Base-by-base conservation (phyloP, 208 protist genomes). In the Blastocrithidia nonstop region DNA sequence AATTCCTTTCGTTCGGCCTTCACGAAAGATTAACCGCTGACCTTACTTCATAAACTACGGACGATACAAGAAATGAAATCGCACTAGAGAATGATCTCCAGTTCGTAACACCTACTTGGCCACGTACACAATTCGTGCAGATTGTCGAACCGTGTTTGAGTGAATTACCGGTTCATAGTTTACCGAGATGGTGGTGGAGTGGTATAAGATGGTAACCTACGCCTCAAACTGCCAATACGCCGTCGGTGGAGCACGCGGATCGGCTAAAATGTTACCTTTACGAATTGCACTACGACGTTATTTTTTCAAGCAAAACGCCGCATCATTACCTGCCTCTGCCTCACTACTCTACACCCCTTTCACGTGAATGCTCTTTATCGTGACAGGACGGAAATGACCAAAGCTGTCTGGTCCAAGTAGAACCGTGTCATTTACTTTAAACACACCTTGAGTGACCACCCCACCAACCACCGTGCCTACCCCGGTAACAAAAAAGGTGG, bases 111-210 rank as follows among this genome's bases (percentile, higher is more conserved):
- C 58, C 28, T 95, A 88, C 33, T 79, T 71, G 37, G 82, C 87
- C 3, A 96, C 71, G 35, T 76, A 78, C 19, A 71, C 84, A 33
- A 94, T 90, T 22, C 72, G 71, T 1, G 82, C 85, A 1, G 82
- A 83, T 60, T 94, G 86, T 29, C 84, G 71, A 33, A 96, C 73
- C 2, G 90, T 94, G 1, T 62, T 67, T 17, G 69, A 96, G 69
- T 99, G 96, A 21, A 99, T 92, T 20, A 98, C 89, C 5, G 94
- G 88, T 59, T 98, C 93, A 68, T 98, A 99, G 58, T 95, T 88
- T 2, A 59, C 46, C n/a, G 74, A 52, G 52, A 99, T 99, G 4
- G 96, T 98, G 1, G 96, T 98, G 15, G 92, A 87, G 66, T 99
- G 96, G 61, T 98, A 97, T 13, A 98, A 69, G 13, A 99, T 87